Conservation (phyloP, 495 filamentous ascomycete genomes). For the Penicillium arizonense region DNA sequence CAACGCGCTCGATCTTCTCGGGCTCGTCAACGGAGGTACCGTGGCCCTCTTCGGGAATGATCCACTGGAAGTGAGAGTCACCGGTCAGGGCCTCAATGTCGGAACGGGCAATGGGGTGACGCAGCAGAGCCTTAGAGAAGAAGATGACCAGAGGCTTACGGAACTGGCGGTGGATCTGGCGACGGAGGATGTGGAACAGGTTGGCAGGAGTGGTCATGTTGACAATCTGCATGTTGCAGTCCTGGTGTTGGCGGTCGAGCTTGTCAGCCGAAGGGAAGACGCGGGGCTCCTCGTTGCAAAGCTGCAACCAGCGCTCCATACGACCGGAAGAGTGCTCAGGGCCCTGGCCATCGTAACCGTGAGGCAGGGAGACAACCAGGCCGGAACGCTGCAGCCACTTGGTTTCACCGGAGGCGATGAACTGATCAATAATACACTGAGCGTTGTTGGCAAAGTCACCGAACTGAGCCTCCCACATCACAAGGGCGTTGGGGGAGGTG, state of each 20-base stretch:
- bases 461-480: constrained; percentile 99
- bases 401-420: constrained; percentile 93
- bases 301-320: constrained; percentile 95
- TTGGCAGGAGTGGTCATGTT: constrained; percentile 93
- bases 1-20: constrained; percentile 88
- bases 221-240: constrained; percentile 98
- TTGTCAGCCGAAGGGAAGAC: constrained; percentile 84
- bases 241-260: constrained; percentile 96
- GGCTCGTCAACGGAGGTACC: constrained; percentile 67
- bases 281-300: constrained; percentile 96
- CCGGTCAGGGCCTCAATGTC: constrained; percentile 84
- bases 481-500: constrained; percentile 91
- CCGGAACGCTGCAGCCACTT: constrained; percentile 99
- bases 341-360: constrained; percentile 97
- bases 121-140: constrained; percentile 94
- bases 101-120: constrained; percentile 88
- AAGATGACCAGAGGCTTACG: constrained; percentile 95
- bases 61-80: constrained; percentile 92
- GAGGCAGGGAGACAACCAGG: constrained; percentile 88
- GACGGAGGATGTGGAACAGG: constrained; percentile 91
- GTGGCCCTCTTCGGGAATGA: constrained; percentile 87
- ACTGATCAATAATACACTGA: constrained; percentile 98
- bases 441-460: constrained; percentile 99
- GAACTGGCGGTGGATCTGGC: constrained; percentile 99
- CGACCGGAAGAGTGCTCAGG: constrained; percentile 97